phyloP scores from a whole-genome alignment of 768 basidiomycete species.

The Suillus plorans region DNA sequence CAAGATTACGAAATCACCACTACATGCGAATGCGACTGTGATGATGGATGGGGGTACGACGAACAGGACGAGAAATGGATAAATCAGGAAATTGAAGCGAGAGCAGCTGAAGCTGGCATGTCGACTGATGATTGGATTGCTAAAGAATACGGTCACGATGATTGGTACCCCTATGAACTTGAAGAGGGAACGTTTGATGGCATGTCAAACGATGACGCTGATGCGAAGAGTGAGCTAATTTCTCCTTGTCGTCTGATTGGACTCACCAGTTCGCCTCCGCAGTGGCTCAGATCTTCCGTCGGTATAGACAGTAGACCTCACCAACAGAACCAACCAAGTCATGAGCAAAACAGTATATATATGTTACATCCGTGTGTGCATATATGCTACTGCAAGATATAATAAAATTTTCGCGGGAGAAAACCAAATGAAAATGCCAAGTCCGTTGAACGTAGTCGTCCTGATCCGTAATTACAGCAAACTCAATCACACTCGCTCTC shows the following conservation, averaged over 20 bases:
- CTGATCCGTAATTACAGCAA: neutral
- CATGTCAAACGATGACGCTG: neutral
- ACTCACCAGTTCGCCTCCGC: neutral
- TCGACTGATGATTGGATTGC: neutral
- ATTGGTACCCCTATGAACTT: neutral
- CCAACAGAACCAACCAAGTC: neutral
- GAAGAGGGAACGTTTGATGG: neutral
- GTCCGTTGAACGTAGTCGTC: neutral
- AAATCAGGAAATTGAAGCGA: neutral
- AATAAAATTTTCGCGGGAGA: neutral
- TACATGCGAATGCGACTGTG: neutral
- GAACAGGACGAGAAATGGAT: neutral
- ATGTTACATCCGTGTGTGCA: neutral
- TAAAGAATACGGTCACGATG: neutral
- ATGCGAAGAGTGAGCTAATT: neutral
- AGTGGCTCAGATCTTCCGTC: neutral
- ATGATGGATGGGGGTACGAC: neutral
- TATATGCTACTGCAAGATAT: neutral
- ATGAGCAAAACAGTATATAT: neutral
- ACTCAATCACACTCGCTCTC: slow-evolving; percentile 25
- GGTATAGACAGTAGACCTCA: neutral
- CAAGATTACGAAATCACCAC: no score
- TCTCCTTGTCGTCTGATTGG: neutral
- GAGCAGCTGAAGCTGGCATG: neutral
- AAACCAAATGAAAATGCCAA: neutral